Percentiles rank a stretch among this genome's conserved stretches.
phyloP scores from a whole-genome alignment of 345 rosid genomes.

The Schrenkiella parvula region DNA sequence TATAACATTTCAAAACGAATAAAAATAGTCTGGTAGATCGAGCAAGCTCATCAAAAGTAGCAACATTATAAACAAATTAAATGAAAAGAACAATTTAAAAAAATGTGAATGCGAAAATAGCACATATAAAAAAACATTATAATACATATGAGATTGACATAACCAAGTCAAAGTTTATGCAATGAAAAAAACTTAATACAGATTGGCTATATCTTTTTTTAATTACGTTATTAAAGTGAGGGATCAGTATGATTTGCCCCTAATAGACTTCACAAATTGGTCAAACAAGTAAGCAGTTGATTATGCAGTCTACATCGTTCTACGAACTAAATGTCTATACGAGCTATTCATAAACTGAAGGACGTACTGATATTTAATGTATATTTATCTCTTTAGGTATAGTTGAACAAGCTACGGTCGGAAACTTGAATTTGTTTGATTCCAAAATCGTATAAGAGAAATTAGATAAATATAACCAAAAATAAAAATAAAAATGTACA shows the following conservation, averaged over 20 bases:
- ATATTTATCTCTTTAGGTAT: slow-evolving; percentile 12
- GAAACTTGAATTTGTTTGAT: slow-evolving; percentile 28
- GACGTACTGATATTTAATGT: slow-evolving; percentile 25
- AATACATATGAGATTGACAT: background rate
- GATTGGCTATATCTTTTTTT: no score
- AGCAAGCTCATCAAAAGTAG: background rate
- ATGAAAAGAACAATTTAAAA: background rate
- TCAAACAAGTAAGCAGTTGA: slow-evolving; percentile 21
- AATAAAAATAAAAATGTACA: background rate
- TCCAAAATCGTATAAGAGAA: slow-evolving; percentile 20
- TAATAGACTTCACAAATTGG: background rate
- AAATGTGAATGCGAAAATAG: background rate
- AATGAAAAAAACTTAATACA: background rate
- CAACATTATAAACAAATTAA: background rate
- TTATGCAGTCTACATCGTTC: background rate
- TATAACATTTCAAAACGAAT: background rate
- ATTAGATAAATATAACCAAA: background rate
- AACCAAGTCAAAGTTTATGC: background rate
- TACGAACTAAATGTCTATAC: slow-evolving; percentile 14
- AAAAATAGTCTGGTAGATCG: background rate
- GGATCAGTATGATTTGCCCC: background rate
- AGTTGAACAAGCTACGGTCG: slow-evolving; percentile 27
- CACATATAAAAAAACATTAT: background rate
- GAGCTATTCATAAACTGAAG: slow-evolving; percentile 20
- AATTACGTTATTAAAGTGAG: background rate